Evolutionary conservation across 805 yeast genomes (phyloP), one percentile per base, ranked within the genome.

Genomic region (Yarrowia sp.): DNA sequence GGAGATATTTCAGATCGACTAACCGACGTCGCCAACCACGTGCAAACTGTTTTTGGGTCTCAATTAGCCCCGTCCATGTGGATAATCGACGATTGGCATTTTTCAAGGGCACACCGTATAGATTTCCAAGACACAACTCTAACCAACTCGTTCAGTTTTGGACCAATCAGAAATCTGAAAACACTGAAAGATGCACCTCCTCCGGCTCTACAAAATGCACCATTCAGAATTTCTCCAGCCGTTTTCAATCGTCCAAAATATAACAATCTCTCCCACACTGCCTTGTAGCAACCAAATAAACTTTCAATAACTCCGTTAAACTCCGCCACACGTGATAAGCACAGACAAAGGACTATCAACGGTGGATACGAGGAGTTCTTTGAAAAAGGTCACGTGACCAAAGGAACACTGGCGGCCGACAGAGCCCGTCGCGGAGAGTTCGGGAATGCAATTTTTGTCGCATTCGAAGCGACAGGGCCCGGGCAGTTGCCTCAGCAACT

Each of bases 251-350:
- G 3, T 19, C 38, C 36, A 9, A 30, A 15, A 15, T 4, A 17
- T 2, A 34, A 30, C 38, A 36, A 2, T 9, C 2, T 10, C 13
- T 36, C 13, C 10, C 10, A 50, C 6, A 33, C 39, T 39, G 55
- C 55, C 55, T 50, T 13, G 43, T 52, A 52, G 58, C 58, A 52
- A 52, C 58, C 17, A 20, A 17, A 36, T 19, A 38, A 52, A 8
- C 10, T 52, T 52, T 15, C 58, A 38, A 52, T 52, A 52, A 19
- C 30, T 52, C 58, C 58, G 58, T 52, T 52, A 52, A 52, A 52
- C 58, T 52, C 58, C 58, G 58, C 43, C 20, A 34, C 58, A 52
- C 58, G 58, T 52, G 58, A 52, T 38, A 15, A 14, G 19, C 40
- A 52, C 42, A 50, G 56, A 50, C 56, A 50, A 50, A 14, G 56